Conservation (phyloP, 768 basidiomycete genomes). For the Russula sp. region DNA sequence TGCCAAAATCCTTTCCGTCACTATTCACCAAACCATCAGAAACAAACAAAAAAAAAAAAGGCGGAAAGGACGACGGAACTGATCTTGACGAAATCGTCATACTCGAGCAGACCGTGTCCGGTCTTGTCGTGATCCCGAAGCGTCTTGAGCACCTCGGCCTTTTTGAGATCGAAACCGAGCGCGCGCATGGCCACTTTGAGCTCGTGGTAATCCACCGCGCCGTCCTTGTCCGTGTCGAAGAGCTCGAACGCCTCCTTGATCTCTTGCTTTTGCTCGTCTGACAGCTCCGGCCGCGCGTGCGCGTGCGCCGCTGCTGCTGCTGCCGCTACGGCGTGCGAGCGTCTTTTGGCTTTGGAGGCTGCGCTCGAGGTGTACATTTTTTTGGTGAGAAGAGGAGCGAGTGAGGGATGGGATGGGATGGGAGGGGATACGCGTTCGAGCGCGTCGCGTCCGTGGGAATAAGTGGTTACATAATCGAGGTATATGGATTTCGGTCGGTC, state of each 20-base stretch:
- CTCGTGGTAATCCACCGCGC: slow-evolving; percentile 94
- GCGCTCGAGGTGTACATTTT: slow-evolving; percentile 54
- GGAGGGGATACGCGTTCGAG: too few species aligned
- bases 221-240: slow-evolving; percentile 98
- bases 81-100: slow-evolving; percentile 89
- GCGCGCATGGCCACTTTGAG: slow-evolving; percentile 99
- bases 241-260: slow-evolving; percentile 99
- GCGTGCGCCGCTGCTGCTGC: slow-evolving; percentile 32
- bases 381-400: too few species aligned
- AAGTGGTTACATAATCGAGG: background rate
- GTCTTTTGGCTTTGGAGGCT: slow-evolving; percentile 62
- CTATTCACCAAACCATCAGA: too few species aligned
- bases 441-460: background rate
- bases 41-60: background rate
- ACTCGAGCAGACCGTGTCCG: slow-evolving; percentile 79
- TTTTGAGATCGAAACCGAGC: slow-evolving; percentile 95
- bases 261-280: slow-evolving; percentile 89
- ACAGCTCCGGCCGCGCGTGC: slow-evolving; percentile 72
- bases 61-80: slow-evolving; percentile 43
- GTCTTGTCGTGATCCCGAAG: slow-evolving; percentile 86
- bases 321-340: slow-evolving; percentile 3
- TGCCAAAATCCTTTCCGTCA: slow-evolving; percentile 89
- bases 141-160: slow-evolving; percentile 94
- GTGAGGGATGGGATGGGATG: too few species aligned
- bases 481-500: background rate